A percentile compares a stretch with the other conserved stretches of the same genome.
These are phyloP conservation scores for Neurospora tetraspora DNA, from an alignment of 495 filamentous ascomycete species.

Conservation along the genomic window DNA sequence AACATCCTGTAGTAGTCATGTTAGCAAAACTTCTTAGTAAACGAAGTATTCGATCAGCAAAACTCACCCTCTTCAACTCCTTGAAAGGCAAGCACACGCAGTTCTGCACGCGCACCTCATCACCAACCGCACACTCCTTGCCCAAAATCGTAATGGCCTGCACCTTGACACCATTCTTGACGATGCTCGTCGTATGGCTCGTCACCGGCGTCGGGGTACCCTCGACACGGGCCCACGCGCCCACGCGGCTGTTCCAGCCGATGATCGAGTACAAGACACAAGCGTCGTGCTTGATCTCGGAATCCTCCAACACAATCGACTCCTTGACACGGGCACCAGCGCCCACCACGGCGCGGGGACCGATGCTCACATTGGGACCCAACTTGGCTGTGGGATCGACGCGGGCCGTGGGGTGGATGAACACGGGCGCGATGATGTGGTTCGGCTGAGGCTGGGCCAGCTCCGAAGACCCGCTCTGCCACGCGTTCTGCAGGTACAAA, in stretches of 20 bases:
- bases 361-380: constrained; percentile 93
- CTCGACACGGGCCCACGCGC: constrained; percentile 95
- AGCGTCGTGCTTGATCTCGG: constrained; percentile 94
- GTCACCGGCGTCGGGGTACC: constrained; percentile 83
- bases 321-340: constrained; percentile 91
- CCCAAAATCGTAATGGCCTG: constrained; percentile 97
- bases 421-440: constrained; percentile 80
- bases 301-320: constrained; percentile 88
- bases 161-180: constrained; percentile 97
- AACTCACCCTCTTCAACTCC: constrained; percentile 90
- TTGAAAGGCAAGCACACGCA: constrained; percentile 97
- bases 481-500: constrained; percentile 91
- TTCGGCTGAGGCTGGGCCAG: constrained; percentile 76
- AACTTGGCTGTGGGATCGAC: constrained; percentile 96
- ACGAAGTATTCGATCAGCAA: background rate
- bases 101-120: constrained; percentile 96
- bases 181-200: constrained; percentile 86
- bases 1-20: constrained; percentile 52
- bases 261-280: constrained; percentile 96
- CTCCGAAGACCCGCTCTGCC: constrained; percentile 68
- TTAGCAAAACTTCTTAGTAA: constrained; percentile 25
- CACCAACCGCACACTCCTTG: constrained; percentile 90
- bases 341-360: constrained; percentile 73
- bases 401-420: constrained; percentile 87
- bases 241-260: constrained; percentile 91